Evolutionary conservation across 2,329 filamentous ascomycete species (phyloP).

Genomic region (Colletotrichum chrysophilum): DNA sequence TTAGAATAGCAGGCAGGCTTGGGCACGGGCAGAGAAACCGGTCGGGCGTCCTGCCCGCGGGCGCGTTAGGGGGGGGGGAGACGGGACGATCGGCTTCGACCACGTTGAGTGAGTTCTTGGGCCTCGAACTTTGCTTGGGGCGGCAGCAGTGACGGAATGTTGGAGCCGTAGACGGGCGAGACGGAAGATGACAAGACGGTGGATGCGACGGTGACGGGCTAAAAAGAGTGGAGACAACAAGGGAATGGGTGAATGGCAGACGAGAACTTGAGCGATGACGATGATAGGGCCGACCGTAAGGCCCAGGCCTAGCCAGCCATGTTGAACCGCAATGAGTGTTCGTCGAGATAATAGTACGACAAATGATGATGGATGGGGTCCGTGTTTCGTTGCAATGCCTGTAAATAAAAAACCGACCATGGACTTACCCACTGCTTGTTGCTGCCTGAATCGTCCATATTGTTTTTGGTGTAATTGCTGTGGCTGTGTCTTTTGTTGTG

Average conservation of each 20-base stretch:
- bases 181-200: neutral
- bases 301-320: neutral
- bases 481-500: neutral
- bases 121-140: neutral
- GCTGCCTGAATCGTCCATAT: conserved; percentile 29
- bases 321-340: neutral
- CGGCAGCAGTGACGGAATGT: conserved; percentile 15
- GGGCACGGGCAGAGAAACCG: neutral
- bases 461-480: neutral
- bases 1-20: neutral
- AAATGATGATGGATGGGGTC: neutral
- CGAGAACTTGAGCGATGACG: conserved; percentile 11
- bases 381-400: neutral
- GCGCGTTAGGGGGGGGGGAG: neutral
- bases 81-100: conserved; percentile 18
- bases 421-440: conserved; percentile 57
- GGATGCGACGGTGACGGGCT: neutral
- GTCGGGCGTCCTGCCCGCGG: neutral
- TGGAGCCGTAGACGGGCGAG: neutral
- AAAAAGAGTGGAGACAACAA: conserved; percentile 21
- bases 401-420: neutral
- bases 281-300: neutral
- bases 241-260: conserved; percentile 19
- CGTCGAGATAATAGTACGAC: neutral
- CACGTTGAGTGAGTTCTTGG: neutral